Evolutionary conservation across 495 filamentous ascomycete species (phyloP).

Genomic region (Neurospora sp.): DNA sequence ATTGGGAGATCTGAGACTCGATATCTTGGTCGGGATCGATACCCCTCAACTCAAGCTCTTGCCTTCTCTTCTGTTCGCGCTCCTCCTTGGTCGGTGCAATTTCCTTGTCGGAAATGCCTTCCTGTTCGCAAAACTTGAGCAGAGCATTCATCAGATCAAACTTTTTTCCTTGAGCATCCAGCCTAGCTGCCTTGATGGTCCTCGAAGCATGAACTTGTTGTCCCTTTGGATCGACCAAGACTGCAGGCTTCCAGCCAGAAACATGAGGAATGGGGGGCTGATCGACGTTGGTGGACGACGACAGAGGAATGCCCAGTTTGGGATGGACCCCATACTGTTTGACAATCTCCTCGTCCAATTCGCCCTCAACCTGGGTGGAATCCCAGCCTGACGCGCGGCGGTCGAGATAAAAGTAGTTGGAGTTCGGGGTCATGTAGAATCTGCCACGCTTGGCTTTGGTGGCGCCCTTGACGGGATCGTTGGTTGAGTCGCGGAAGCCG

Average conservation of each 20-base stretch:
- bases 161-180: constrained; percentile 19
- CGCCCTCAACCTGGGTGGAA: constrained; percentile 26
- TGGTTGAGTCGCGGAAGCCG: constrained; percentile 41
- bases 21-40: constrained; percentile 18
- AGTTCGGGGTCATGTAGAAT: constrained; percentile 30
- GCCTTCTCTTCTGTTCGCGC: constrained; percentile 19
- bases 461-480: constrained; percentile 30
- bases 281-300: constrained; percentile 26
- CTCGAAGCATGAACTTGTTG: constrained; percentile 30
- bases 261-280: constrained; percentile 23
- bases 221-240: constrained; percentile 24
- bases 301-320: constrained; percentile 29
- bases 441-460: constrained; percentile 29
- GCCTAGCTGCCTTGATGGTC: constrained; percentile 23
- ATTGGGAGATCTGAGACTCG: background rate
- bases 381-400: constrained; percentile 33
- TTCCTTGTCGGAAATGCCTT: constrained; percentile 24
- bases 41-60: constrained; percentile 11
- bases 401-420: constrained; percentile 33
- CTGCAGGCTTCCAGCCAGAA: constrained; percentile 26
- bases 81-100: constrained; percentile 24
- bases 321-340: constrained; percentile 36
- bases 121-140: constrained; percentile 17
- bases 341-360: constrained; percentile 31
- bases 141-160: constrained; percentile 12